Conservation (phyloP, 164 flowering plant genomes). For the Liquidambar formosana region DNA sequence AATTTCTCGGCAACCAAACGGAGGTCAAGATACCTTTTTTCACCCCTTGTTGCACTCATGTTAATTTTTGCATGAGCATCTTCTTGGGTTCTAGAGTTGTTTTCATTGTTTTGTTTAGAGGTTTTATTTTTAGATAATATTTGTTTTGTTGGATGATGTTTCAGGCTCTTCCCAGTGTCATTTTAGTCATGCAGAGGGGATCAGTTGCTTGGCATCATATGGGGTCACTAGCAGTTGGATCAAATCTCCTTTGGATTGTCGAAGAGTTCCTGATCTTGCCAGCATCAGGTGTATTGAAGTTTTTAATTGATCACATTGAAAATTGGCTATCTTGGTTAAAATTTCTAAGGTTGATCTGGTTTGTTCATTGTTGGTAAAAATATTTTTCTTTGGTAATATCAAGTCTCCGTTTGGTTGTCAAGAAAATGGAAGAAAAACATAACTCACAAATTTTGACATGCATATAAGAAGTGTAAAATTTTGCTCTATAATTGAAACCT, state of each 20-base stretch:
- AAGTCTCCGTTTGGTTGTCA: no score
- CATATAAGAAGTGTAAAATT: no score
- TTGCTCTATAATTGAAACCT: no score
- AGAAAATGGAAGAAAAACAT: no score
- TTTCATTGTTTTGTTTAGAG: neutral
- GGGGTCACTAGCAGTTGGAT: constrained; percentile 23
- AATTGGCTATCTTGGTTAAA: neutral
- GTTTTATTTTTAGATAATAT: neutral
- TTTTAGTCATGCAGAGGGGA: constrained; percentile 35
- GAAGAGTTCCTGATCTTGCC: constrained; percentile 26
- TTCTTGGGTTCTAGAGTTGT: neutral
- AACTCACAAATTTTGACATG: no score
- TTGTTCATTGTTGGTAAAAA: neutral
- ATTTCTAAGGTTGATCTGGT: neutral
- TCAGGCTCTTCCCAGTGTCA: constrained; percentile 24
- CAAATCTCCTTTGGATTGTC: constrained; percentile 32
- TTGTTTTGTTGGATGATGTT: neutral
- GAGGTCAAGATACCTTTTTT: neutral
- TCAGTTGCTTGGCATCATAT: constrained; percentile 36
- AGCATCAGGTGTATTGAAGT: constrained; percentile 34
- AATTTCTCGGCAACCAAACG: neutral
- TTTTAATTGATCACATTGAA: neutral
- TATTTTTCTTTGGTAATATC: neutral
- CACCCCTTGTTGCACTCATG: neutral
- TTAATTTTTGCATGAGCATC: no score